Evolutionary conservation across 208 protist genomes (phyloP), one percentile per base, ranked within the genome.

Genomic region (Acanthamoeba culbertsoni): DNA sequence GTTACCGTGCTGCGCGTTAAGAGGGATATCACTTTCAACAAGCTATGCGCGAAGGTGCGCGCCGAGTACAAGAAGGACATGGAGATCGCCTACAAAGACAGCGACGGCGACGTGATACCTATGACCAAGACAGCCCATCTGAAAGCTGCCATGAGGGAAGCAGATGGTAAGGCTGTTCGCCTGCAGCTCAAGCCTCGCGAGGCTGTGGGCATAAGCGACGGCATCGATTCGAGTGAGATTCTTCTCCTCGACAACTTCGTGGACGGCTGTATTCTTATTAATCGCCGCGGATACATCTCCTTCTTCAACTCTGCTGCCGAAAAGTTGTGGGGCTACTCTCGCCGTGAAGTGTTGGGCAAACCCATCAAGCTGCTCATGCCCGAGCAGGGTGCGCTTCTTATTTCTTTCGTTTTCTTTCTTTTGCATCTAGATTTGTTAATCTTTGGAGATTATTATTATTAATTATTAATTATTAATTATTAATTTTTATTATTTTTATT

Each of bases 21-120:
- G 59, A 75, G 23, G 35, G 86, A 92, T 57, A 92, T 92, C 55
- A 75, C 53, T 37, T 57, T 75, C 40, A 48, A 7, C 57, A 92
- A 92, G 62, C 86, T 92, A 6, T 33, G 40, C 28, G 31, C 57
- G 12, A 92, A 92, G 62, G 2, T 92, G 7, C 40, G 51, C 28
- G 28, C 86, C 0, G 86, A 92, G 57, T 92, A 92, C 42, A 92
- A 92, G 59, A 92, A 92, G 59, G 86, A 92, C 4, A 92, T 92
- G 86, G 86, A 75, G 40, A 51, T 92, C 33, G 23, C n/a, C 57
- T 92, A 55, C 86, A 92, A 92, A 57, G 86, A 92, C 57, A 33
- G 28, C 23, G 86, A 92, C 43, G 86, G 59, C 43, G 86, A 92
- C 26, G 40, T 92, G n/a, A 71, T 92, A 23, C 43, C 86, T 42